Evolutionary conservation across 176 grass and related monocot genomes (phyloP), one percentile per base, ranked within the genome.

Genomic region (Ensete ventricosum): DNA sequence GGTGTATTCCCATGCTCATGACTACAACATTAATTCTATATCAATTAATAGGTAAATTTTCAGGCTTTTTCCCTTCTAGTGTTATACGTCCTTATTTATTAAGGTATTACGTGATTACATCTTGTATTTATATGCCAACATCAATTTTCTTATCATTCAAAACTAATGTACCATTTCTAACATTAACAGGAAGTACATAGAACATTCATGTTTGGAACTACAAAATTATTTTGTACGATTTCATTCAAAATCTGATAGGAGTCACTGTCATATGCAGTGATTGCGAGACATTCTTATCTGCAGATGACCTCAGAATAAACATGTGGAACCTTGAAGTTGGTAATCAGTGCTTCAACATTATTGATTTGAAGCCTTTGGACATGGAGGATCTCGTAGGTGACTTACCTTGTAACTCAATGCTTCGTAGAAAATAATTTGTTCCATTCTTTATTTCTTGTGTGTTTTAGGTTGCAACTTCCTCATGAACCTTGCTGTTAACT

Each of bases 381-480:
- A 85, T 89, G 80, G 83, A 85, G 75, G 87, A 89, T 80, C 87
- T 89, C 80, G 80, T 89, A 89, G 87, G 87, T 89, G 87, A 85
- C 84, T 77, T 74, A 52, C 70, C 82, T 52, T 57, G 51, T 55
- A 73, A 73, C 71, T 27, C 22, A 34, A 73, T 26, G 52, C 71
- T 55, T 54, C 49, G 2, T 55, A 73, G 19, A 21, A 8, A 55
- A 27, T 13, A 22, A 27, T 25, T 73, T 70, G 9, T 70, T 70
- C 13, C 67, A 70, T 23, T 64, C 43, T 70, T 70, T 1, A 50
- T 50, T 70, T 9, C 7, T 50, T 29, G 12, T 29, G 8, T 34
- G 20, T 67, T 29, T 66, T 43, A 43, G 34, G 34, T 43, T 43
- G 34, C 34, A 43, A 43, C 34, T 43, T 43, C 34, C 34, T 43